These are phyloP conservation scores for Kodamaea plutei DNA, from an alignment of 1,139 yeast genomes.

Conservation along the genomic window DNA sequence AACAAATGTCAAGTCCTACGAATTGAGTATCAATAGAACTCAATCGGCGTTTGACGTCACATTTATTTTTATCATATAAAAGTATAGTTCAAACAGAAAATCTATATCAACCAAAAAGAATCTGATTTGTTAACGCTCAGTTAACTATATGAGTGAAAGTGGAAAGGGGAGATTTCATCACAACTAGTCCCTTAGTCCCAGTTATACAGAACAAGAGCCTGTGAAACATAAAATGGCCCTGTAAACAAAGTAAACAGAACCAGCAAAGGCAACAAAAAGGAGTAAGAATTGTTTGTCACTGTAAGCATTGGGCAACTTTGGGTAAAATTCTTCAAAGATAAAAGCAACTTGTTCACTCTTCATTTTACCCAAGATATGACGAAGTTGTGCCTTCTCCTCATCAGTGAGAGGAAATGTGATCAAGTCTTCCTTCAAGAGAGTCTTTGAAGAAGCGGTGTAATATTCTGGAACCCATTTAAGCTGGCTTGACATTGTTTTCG, in stretches of 20 bases:
- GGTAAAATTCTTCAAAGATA: conserved; percentile 7
- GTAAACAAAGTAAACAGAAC: conserved; percentile 1
- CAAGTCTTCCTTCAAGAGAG: conserved; percentile 3
- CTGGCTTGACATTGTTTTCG: not conserved
- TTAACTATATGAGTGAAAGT: too few relatives aligned
- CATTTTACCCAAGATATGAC: conserved; percentile 6
- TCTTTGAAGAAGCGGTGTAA: conserved; percentile 5
- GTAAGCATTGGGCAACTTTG: conserved; percentile 4
- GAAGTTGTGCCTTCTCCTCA: conserved; percentile 6
- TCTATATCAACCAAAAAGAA: too few relatives aligned
- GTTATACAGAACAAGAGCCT: conserved; percentile 1
- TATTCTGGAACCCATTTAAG: conserved; percentile 5
- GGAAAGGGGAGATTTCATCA: too few relatives aligned
- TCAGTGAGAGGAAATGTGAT: conserved; percentile 3
- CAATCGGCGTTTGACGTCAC: too few relatives aligned
- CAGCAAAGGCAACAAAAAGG: conserved; percentile 1
- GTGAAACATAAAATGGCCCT: conserved; percentile 2
- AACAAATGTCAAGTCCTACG: too few relatives aligned
- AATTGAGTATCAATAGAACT: too few relatives aligned
- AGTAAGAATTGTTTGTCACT: conserved; percentile 1
- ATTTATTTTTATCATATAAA: too few relatives aligned
- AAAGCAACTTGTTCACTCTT: conserved; percentile 5
- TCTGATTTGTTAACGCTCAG: too few relatives aligned
- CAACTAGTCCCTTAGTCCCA: too few relatives aligned
- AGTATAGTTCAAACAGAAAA: too few relatives aligned